Conservation (phyloP, 2,329 filamentous ascomycete genomes). For the Lachnellula arida region DNA sequence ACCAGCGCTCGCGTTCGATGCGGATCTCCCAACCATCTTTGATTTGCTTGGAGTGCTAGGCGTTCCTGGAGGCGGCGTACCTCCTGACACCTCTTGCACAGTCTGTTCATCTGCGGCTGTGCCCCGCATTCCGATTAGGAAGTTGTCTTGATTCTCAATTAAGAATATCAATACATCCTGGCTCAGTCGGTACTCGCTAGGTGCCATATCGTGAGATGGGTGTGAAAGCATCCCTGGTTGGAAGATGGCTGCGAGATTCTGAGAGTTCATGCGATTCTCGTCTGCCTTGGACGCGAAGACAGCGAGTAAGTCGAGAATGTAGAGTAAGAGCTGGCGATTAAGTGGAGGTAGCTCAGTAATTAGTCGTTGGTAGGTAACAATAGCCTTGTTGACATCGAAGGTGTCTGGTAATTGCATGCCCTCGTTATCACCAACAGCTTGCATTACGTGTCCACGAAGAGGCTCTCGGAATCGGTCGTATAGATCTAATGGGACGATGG, state of each 20-base stretch:
- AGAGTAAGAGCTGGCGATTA: slow-evolving; percentile 89
- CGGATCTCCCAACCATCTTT: slow-evolving; percentile 64
- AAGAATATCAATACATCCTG: slow-evolving; percentile 97
- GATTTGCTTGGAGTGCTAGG: slow-evolving; percentile 47
- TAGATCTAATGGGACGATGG: slow-evolving; percentile 89
- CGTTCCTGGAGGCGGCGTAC: slow-evolving; percentile 47
- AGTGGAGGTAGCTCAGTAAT: slow-evolving; percentile 91
- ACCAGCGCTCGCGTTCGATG: slow-evolving; percentile 83
- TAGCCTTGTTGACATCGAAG: slow-evolving; percentile 71
- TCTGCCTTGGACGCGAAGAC: slow-evolving; percentile 97
- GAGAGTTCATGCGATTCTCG: slow-evolving; percentile 92
- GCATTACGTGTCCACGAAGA: slow-evolving; percentile 60
- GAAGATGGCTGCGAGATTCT: slow-evolving; percentile 94
- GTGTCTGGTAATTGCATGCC: slow-evolving; percentile 66
- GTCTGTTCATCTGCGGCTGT: slow-evolving; percentile 88
- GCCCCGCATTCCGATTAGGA: slow-evolving; percentile 96
- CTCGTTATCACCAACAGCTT: slow-evolving; percentile 66
- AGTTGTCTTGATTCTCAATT: slow-evolving; percentile 97
- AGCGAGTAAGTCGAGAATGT: slow-evolving; percentile 90
- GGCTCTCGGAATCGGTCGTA: slow-evolving; percentile 90
- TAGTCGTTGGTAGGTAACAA: slow-evolving; percentile 77
- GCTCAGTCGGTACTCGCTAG: slow-evolving; percentile 87
- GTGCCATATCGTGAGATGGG: slow-evolving; percentile 90
- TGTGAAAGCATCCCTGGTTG: slow-evolving; percentile 95
- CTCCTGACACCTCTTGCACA: slow-evolving; percentile 60